Conservation (phyloP, 2,329 filamentous ascomycete species). For the Ophiostoma ips region DNA sequence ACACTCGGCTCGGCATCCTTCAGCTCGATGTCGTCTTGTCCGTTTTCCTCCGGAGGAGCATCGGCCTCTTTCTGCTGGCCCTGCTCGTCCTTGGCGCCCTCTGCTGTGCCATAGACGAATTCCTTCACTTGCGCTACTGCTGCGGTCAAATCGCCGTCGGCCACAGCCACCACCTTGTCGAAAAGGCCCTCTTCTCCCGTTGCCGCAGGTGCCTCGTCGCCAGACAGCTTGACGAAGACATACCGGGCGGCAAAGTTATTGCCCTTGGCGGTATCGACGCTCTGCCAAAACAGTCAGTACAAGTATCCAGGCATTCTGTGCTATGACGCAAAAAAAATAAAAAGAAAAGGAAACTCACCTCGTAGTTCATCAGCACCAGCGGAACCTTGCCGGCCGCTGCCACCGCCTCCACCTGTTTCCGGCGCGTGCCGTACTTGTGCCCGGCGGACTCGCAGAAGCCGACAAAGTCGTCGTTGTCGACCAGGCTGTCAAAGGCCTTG, state of each 20-base stretch:
- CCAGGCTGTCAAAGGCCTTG: conserved; percentile 41
- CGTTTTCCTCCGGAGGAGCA: not conserved
- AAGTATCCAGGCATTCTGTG: not conserved
- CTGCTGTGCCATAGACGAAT: conserved; percentile 29
- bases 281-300: conserved; percentile 22
- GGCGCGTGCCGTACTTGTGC: conserved; percentile 41
- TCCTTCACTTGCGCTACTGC: conserved; percentile 34
- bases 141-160: conserved; percentile 19
- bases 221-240: conserved; percentile 36
- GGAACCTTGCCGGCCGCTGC: conserved; percentile 45
- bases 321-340: not conserved
- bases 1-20: not conserved
- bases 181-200: conserved; percentile 19
- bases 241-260: conserved; percentile 41
- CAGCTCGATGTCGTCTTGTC: not conserved
- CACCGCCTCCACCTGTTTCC: conserved; percentile 36
- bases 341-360: conserved; percentile 28
- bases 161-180: not conserved
- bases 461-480: conserved; percentile 45
- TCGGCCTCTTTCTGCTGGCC: not conserved
- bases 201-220: conserved; percentile 23
- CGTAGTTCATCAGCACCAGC: conserved; percentile 36
- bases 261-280: conserved; percentile 42
- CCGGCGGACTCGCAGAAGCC: conserved; percentile 39
- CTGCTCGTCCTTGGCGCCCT: not conserved